phyloP scores from a whole-genome alignment of 2,329 filamentous ascomycete species.

The Hymenoscyphus occultus region DNA sequence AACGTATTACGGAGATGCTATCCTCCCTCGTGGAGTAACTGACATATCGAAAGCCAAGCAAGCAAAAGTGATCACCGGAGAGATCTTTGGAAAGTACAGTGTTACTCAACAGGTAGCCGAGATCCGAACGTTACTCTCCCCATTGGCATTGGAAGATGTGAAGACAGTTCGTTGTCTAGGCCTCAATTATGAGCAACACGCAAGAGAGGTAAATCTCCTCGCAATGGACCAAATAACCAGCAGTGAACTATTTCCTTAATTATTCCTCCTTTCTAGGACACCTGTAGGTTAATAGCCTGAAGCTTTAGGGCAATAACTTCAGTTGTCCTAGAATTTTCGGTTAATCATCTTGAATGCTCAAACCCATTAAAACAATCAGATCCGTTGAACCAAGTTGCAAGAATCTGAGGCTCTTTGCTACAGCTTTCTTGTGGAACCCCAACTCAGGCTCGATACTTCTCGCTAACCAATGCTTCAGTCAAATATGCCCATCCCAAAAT shows the following conservation, averaged over 20 bases:
- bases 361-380: too few relatives aligned
- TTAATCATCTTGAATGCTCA: too few relatives aligned
- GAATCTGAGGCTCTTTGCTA: too few relatives aligned
- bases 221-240: neutral
- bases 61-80: conserved; percentile 61
- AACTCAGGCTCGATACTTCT: neutral
- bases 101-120: conserved; percentile 61
- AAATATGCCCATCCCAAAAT: conserved; percentile 65
- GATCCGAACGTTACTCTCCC: conserved; percentile 57
- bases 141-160: conserved; percentile 60
- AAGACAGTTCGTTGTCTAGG: conserved; percentile 67
- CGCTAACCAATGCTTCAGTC: conserved; percentile 40
- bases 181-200: conserved; percentile 70
- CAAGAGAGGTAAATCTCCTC: conserved; percentile 54
- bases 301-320: too few relatives aligned
- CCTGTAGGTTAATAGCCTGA: too few relatives aligned
- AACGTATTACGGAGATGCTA: conserved; percentile 71
- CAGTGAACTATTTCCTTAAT: too few relatives aligned
- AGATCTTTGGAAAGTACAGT: conserved; percentile 62
- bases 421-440: too few relatives aligned
- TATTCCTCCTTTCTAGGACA: too few relatives aligned
- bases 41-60: conserved; percentile 60
- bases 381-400: too few relatives aligned
- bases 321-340: too few relatives aligned
- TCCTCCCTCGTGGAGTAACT: conserved; percentile 57